Base-by-base conservation (phyloP, 2,329 filamentous ascomycete genomes). In the Herpotrichia juniperi region DNA sequence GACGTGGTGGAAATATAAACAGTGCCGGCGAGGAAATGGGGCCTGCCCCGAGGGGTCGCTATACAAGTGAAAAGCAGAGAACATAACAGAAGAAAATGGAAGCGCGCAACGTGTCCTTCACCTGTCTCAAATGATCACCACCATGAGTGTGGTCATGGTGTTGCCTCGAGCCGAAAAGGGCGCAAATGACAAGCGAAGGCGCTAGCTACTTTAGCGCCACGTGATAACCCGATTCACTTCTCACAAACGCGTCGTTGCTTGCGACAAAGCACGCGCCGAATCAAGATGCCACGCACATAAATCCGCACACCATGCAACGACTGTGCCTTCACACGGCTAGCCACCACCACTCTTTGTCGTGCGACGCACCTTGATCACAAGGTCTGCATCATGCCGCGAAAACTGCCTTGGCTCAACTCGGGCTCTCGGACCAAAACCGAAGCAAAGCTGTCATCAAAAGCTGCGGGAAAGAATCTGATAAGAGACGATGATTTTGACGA, bases 381-480 rank as follows among this genome's bases (percentile, higher is more conserved):
- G n/a, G n/a, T n/a, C n/a, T 22, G n/a, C 55, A 57, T 28, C n/a
- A 84, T 84, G 82, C 73, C 79, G 19, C 79, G 82, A 59, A 77
- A 78, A 54, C 62, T 84, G 6, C 82, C 82, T 1, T 84, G 82
- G 81, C 77, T 80, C 50, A 74, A 65, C 40, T 65, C 68, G 47
- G 67, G 63, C 34, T 42, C 46, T 16, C 57, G 55, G 45, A 64
- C 57, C 39, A 55, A 58, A 44, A 59, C 58, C 24, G 56, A 63
- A 42, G 45, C 40, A 19, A 62, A 62, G 35, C 48, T 51, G 40
- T 44, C 57, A 16, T 25, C 58, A 10, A 55, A 46, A 32, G 22
- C 57, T 34, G 46, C 57, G 4, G 51, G 59, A 28, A 59, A 56
- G 31, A 44, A 45, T 2, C 21, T 22, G 25, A 44, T 46, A 17